Conservation (phyloP, 768 basidiomycete species). For the Lepiota venenata region DNA sequence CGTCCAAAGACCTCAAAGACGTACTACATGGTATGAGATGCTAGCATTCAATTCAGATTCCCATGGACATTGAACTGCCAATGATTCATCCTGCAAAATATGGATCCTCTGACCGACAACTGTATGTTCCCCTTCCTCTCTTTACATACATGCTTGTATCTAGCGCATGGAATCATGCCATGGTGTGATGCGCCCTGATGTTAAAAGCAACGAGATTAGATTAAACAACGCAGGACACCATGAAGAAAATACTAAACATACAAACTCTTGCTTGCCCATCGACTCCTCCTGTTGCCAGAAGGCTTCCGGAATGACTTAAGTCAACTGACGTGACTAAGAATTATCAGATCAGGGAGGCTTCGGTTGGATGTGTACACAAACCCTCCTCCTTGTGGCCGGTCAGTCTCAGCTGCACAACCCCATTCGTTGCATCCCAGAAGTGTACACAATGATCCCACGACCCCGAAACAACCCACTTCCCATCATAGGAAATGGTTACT, state of each 20-base stretch:
- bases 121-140: too few species aligned
- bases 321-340: constrained; percentile 28
- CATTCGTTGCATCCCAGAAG: constrained; percentile 63
- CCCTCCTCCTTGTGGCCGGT: constrained; percentile 39
- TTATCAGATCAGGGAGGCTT: neutral
- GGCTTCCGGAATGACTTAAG: constrained; percentile 26
- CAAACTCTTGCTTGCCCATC: constrained; percentile 33
- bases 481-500: constrained; percentile 70
- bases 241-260: constrained; percentile 13
- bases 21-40: neutral
- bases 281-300: constrained; percentile 30
- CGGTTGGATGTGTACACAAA: neutral
- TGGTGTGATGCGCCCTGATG: constrained; percentile 11
- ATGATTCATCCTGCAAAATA: constrained; percentile 1
- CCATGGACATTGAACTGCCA: constrained; percentile 3
- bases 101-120: neutral
- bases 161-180: neutral
- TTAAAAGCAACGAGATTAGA: neutral
- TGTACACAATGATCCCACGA: constrained; percentile 80
- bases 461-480: constrained; percentile 80
- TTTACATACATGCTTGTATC: too few species aligned
- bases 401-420: constrained; percentile 69
- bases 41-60: neutral
- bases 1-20: too few species aligned
- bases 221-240: neutral